Conservation (phyloP, 805 yeast species). For the Saturnispora sekii region DNA sequence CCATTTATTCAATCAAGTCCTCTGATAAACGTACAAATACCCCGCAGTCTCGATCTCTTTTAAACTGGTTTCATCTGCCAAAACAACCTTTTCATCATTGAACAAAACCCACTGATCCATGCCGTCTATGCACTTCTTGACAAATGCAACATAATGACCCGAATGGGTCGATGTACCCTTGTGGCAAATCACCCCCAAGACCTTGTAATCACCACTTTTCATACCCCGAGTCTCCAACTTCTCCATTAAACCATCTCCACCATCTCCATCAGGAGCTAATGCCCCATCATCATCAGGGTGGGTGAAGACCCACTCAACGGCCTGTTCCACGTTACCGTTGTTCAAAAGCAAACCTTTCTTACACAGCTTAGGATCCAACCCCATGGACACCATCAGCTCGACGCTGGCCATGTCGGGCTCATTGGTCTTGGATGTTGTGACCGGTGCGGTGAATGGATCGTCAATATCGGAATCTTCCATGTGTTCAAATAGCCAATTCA, state of each 20-base stretch:
- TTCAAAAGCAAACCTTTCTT: conserved; percentile 59
- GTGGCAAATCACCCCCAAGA: conserved; percentile 71
- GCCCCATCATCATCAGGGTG: conserved; percentile 73
- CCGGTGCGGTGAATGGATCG: conserved; percentile 38
- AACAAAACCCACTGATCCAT: conserved; percentile 59
- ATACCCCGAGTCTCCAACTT: conserved; percentile 4
- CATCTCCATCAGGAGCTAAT: conserved; percentile 24
- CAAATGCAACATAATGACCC: conserved; percentile 83
- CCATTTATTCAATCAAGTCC: not conserved
- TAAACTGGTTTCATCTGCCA: conserved; percentile 34
- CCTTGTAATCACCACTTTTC: conserved; percentile 27
- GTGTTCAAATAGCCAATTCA: conserved; percentile 85
- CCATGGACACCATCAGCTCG: conserved; percentile 58
- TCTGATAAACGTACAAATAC: conserved; percentile 35
- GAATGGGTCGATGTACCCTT: conserved; percentile 86
- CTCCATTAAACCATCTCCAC: conserved; percentile 10
- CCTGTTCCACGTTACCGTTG: conserved; percentile 53
- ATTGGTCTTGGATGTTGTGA: conserved; percentile 1
- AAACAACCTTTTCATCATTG: conserved; percentile 83
- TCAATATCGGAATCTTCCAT: conserved; percentile 80
- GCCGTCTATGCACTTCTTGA: conserved; percentile 36
- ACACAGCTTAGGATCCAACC: conserved; percentile 59
- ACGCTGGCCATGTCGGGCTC: conserved; percentile 28
- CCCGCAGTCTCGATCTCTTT: conserved; percentile 38
- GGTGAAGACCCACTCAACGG: conserved; percentile 86